These are phyloP conservation scores for Chaetomium cochliodes DNA, from an alignment of 495 filamentous ascomycete species.

Conservation along the genomic window DNA sequence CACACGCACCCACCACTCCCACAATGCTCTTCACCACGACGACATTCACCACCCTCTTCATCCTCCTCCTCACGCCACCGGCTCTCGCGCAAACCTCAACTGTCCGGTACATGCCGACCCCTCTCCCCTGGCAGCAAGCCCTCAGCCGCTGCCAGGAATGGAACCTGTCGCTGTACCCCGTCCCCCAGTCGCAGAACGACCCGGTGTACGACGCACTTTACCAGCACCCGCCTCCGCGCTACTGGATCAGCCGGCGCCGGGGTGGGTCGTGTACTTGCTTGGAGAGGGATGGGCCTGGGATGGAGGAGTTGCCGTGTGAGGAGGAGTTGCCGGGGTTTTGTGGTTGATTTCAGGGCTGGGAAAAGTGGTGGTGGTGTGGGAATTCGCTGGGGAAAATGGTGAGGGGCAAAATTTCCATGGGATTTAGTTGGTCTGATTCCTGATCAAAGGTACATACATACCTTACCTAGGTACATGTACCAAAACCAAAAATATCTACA, in stretches of 20 bases:
- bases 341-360: neutral
- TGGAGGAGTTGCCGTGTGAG: slow-evolving; percentile 17
- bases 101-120: slow-evolving; percentile 1
- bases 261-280: slow-evolving; percentile 15
- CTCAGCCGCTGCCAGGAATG: neutral
- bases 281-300: neutral
- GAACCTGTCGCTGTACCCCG: slow-evolving; percentile 1
- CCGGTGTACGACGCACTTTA: neutral
- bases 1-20: too few relatives aligned
- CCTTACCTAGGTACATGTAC: too few relatives aligned
- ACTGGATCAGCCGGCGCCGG: slow-evolving; percentile 9
- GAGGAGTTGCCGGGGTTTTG: slow-evolving; percentile 14
- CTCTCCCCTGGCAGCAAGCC: neutral
- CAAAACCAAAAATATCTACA: too few relatives aligned
- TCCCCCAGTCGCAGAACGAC: neutral
- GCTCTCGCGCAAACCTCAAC: slow-evolving; percentile 10
- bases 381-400: too few relatives aligned
- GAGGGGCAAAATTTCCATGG: too few relatives aligned
- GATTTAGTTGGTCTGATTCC: too few relatives aligned
- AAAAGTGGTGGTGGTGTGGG: neutral
- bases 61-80: neutral
- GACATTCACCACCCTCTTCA: neutral
- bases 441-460: too few relatives aligned
- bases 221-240: neutral
- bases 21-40: too few relatives aligned